Conservation (phyloP, 2,329 filamentous ascomycete species). For the Paraphoma chrysanthemicola region DNA sequence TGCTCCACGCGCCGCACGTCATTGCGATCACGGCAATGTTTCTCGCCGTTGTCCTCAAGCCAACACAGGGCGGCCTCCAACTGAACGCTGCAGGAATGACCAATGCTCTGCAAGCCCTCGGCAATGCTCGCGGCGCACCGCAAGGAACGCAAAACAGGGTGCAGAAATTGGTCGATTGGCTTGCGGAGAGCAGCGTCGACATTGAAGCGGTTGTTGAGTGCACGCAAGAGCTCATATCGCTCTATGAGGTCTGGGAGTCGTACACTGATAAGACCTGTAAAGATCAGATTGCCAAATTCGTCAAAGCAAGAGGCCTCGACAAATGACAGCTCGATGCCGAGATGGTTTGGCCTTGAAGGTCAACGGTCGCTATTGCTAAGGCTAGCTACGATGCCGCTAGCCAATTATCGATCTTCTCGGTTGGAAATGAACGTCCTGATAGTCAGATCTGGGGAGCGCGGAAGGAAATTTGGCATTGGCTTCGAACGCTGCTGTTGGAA, state of each 20-base stretch:
- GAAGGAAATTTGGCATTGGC: no score
- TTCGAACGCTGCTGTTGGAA: no score
- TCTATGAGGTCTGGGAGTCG: conserved; percentile 79
- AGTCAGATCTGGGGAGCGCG: no score
- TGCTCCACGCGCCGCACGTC: conserved; percentile 84
- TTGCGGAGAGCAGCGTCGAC: conserved; percentile 85
- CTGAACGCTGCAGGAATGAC: conserved; percentile 51
- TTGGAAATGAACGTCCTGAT: no score
- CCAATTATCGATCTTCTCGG: no score
- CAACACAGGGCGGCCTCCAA: conserved; percentile 61
- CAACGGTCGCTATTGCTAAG: neutral
- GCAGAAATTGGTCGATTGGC: conserved; percentile 76
- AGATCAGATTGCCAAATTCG: conserved; percentile 67
- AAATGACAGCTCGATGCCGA: conserved; percentile 49
- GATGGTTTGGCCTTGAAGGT: conserved; percentile 1
- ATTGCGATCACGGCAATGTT: conserved; percentile 88
- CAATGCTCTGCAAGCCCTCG: conserved; percentile 46
- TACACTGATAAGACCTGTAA: conserved; percentile 71
- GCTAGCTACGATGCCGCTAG: neutral
- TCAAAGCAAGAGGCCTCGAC: conserved; percentile 65
- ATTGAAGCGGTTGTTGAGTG: conserved; percentile 86
- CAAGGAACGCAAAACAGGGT: conserved; percentile 60
- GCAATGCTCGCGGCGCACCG: conserved; percentile 36
- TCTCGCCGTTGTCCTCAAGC: conserved; percentile 81
- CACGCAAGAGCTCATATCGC: conserved; percentile 87